Base-by-base conservation (phyloP, 2,329 filamentous ascomycete species). In the Aspergillus quadricinctus region DNA sequence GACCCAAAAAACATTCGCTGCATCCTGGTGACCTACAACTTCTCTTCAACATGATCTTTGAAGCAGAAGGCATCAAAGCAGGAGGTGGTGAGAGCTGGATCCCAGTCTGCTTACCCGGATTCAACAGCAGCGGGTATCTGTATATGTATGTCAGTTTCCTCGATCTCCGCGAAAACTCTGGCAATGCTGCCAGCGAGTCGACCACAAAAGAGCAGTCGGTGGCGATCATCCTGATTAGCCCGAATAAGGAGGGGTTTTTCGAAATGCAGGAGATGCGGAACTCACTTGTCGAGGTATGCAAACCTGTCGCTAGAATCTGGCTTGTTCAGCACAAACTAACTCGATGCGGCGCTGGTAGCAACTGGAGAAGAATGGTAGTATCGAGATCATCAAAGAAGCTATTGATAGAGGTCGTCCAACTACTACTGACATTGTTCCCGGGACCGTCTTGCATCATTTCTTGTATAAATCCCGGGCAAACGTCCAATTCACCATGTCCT, bases 61-160 rank as follows among this genome's bases (percentile, higher is more conserved):
- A 96, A 76, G 94, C 93, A 2, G 90, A 91, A 50, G 89, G 90
- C 46, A 88, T 99, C 70, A 93, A 94, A 70, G 88, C 91, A 21
- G 92, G 90, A 5, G 92, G 85, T n/a, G 94, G 93, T 29, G 94
- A 99, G 74, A 97, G 93, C 66, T 99, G 94, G 94, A 93, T 97
- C 49, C 94, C 94, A 0, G 81, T 99, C 6, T 99, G 94, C 67
- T 82, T 99, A 3, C 95, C 94, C 0, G 93, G 92, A 4, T 99
- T 99, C 77, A 99, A 99, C 77, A 97, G 91, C 72, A 89, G 87
- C 52, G 95, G 94, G 27, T 99, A 96, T 70, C 81, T 99, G 1
- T 97, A 99, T 78, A 97, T 99, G 92, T 99, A 97, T 69, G 94
- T 99, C 70, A 96, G 90, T 78, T 99, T 97, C 72, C 83, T 99